A percentile compares a stretch with the other conserved stretches of the same genome.
phyloP scores from a whole-genome alignment of 352 stramenopile species.

The Globisporangium barbulae region DNA sequence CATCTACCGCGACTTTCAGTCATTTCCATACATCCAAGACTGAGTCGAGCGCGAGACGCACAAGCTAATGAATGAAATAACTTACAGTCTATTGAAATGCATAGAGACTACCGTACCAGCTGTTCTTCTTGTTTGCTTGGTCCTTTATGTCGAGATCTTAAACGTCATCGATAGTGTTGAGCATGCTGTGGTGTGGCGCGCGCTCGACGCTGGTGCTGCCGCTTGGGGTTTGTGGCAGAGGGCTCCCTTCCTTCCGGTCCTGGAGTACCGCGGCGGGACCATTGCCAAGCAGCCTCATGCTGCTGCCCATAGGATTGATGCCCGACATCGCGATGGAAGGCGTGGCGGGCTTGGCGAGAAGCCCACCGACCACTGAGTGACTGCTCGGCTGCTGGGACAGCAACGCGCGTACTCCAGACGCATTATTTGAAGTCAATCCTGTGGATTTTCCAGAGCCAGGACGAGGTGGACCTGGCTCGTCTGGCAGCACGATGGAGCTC shows the following conservation, averaged over 20 bases:
- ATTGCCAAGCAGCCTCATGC: not conserved
- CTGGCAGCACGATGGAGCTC: constrained; percentile 9
- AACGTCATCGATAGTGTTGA: constrained; percentile 11
- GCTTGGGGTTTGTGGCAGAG: not conserved
- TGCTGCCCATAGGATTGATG: not conserved
- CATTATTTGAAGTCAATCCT: not conserved
- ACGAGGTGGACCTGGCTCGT: not conserved
- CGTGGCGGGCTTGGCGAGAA: not conserved
- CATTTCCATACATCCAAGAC: constrained; percentile 71
- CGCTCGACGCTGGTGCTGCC: constrained; percentile 1
- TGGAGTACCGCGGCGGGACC: not conserved
- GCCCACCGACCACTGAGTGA: not conserved
- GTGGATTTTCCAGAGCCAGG: not conserved
- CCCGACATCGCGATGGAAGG: not conserved
- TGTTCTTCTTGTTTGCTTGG: not conserved
- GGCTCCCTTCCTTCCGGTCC: constrained; percentile 4
- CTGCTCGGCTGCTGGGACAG: constrained; percentile 16
- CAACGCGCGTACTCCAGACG: constrained; percentile 7
- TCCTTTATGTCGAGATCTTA: not conserved
- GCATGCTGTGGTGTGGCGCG: constrained; percentile 6
- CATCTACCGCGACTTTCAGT: constrained; percentile 68
- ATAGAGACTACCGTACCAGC: not conserved
- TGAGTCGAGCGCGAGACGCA: constrained; percentile 14
- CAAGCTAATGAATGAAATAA: constrained; percentile 4
- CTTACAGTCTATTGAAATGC: constrained; percentile 3